Percentiles rank a stretch among this genome's conserved stretches.
Conservation (phyloP, 2,329 filamentous ascomycete genomes). For the Aspergillus fumigatus region DNA sequence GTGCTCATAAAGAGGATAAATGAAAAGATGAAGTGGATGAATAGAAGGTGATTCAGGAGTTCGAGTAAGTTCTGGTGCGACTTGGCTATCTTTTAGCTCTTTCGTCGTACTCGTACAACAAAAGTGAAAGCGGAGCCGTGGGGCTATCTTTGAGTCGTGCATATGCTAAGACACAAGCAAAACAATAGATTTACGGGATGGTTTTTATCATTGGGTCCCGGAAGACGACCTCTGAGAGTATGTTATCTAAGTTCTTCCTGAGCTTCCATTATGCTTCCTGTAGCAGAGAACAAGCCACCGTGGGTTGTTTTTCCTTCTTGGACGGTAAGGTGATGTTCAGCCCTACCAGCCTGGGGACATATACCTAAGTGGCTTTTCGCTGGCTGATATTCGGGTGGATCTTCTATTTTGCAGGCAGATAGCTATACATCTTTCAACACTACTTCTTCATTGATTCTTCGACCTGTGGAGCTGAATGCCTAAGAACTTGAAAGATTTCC, state of each 20-base stretch:
- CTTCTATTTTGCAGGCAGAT: background rate
- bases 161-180: constrained; percentile 11
- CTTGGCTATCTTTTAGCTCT: constrained; percentile 4
- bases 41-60: background rate
- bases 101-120: background rate
- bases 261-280: background rate
- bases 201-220: background rate
- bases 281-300: background rate
- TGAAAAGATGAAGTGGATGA: background rate
- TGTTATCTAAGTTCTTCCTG: background rate
- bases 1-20: background rate
- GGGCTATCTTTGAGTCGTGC: constrained; percentile 14
- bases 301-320: background rate
- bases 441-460: constrained; percentile 7
- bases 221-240: background rate
- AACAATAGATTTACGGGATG: background rate
- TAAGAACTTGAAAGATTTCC: constrained; percentile 36
- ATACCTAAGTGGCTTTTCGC: background rate
- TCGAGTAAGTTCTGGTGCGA: background rate
- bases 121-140: constrained; percentile 20
- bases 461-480: constrained; percentile 20
- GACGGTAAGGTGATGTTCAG: background rate
- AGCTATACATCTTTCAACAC: background rate
- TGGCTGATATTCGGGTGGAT: background rate
- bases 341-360: background rate